A percentile compares a stretch with the other conserved stretches of the same genome.
phyloP scores from a whole-genome alignment of 2,329 filamentous ascomycete species.

The Teratosphaeria zuluensis region DNA sequence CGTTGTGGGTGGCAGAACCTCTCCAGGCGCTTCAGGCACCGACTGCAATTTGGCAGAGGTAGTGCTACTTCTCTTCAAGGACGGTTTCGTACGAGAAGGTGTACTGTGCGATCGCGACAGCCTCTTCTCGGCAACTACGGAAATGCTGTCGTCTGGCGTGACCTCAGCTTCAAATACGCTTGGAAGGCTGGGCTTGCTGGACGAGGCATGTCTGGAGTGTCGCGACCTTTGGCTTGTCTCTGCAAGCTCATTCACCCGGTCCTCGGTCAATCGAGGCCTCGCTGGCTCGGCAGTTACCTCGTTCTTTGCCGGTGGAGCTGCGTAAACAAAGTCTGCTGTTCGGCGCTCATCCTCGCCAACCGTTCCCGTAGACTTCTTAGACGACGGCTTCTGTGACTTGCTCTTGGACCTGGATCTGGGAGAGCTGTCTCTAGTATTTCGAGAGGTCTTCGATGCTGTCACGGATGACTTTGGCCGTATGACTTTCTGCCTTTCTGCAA shows the following conservation, averaged over 20 bases:
- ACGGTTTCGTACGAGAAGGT: constrained; percentile 4
- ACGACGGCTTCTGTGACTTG: background rate
- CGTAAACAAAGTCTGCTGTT: constrained; percentile 5
- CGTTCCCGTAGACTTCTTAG: background rate
- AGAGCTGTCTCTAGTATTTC: background rate
- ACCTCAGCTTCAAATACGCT: constrained; percentile 8
- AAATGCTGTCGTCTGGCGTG: constrained; percentile 24
- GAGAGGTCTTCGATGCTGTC: background rate
- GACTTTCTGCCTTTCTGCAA: constrained; percentile 8
- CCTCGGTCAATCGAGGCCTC: background rate
- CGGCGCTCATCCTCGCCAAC: constrained; percentile 1
- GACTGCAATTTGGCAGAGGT: constrained; percentile 12
- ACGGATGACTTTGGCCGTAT: constrained; percentile 1
- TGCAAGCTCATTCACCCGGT: background rate
- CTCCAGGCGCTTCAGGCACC: constrained; percentile 13
- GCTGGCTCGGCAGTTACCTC: background rate
- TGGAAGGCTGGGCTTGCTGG: background rate
- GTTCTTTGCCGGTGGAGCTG: too few relatives aligned
- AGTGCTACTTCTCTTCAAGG: constrained; percentile 11
- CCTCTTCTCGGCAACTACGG: constrained; percentile 7
- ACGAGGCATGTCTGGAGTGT: constrained; percentile 6
- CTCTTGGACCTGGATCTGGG: background rate
- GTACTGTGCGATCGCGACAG: constrained; percentile 1
- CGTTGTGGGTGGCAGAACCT: constrained; percentile 11
- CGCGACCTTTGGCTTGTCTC: background rate